These are phyloP conservation scores for Starmerella potacharoeniae DNA, from an alignment of 805 yeast genomes.

Conservation along the genomic window DNA sequence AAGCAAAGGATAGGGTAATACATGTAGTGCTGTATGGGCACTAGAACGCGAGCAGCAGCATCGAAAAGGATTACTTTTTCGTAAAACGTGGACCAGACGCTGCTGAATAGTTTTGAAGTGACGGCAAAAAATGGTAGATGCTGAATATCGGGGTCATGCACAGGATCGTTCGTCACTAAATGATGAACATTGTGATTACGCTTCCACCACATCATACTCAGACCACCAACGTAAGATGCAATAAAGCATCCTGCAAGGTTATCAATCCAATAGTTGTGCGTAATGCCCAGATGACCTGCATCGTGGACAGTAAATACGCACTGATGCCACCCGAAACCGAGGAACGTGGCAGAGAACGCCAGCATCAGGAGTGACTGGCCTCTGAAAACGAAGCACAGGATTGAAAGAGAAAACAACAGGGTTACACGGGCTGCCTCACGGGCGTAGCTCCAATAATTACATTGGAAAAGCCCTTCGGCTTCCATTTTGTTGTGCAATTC, in stretches of 20 bases:
- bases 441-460: conserved; percentile 63
- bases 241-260: conserved; percentile 60
- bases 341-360: conserved; percentile 45
- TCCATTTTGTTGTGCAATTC: conserved; percentile 46
- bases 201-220: conserved; percentile 92
- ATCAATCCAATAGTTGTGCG: conserved; percentile 69
- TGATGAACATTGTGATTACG: conserved; percentile 91
- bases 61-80: conserved; percentile 60
- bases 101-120: conserved; percentile 53
- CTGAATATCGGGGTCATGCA: conserved; percentile 90
- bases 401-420: conserved; percentile 41
- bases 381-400: conserved; percentile 35
- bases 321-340: conserved; percentile 85
- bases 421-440: conserved; percentile 54
- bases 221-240: conserved; percentile 77
- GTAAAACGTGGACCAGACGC: conserved; percentile 70
- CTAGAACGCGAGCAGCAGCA: conserved; percentile 42
- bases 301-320: conserved; percentile 80
- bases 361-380: conserved; percentile 28
- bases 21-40: conserved; percentile 56
- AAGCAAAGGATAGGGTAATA: conserved; percentile 72
- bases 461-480: conserved; percentile 52
- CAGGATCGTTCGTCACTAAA: conserved; percentile 80
- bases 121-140: conserved; percentile 88
- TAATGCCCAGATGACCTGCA: conserved; percentile 75